Base-by-base conservation (phyloP, 768 basidiomycete species). In the Lactarius sp. region DNA sequence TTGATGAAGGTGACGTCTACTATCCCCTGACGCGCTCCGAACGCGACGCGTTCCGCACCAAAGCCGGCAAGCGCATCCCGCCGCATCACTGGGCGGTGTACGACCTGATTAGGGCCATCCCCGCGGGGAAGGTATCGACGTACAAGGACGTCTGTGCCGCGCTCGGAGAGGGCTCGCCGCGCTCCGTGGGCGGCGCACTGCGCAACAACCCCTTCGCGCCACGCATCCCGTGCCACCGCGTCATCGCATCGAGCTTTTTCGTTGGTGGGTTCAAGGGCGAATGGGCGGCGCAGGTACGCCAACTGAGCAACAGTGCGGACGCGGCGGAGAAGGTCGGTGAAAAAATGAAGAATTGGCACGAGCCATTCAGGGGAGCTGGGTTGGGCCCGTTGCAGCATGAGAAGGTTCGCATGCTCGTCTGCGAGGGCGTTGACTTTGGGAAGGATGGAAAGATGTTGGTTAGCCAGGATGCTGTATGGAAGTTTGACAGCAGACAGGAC, bases 131-230 rank as follows among this genome's bases (percentile, higher is more conserved):
- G 20, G 60, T 69, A 6, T 55, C 68, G 53, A 69, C 68, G 2
- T 69, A 69, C 54, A 69, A 69, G 18, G 60, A 62, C 9, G 75
- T 87, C 20, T 79, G 79, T 39, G 63, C 69, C 1, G 79, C 79
- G 7, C 73, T 84, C 3, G 82, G 84, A 1, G 59, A 66, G 34
- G 85, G 85, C 12, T 86, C 85, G 6, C 82, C 86, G 36, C 83
- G 85, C 18, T 85, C 86, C 83, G 86, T 86, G n/a, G 88, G 87
- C 20, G 77, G 75, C 37, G 87, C 86, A 0, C 73, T 89, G 33
- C 77, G 83, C 47, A 78, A 76, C 55, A 88, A 89, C 68, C 86
- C 87, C 0, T 90, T 88, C 71, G 79, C 80, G 4, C 87, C 87
- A 0, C 79, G 76, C 62, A 77, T 89, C 5, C 88, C 87, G 0